phyloP scores from a whole-genome alignment of 2,329 filamentous ascomycete genomes.

The Colletotrichum tropicale region DNA sequence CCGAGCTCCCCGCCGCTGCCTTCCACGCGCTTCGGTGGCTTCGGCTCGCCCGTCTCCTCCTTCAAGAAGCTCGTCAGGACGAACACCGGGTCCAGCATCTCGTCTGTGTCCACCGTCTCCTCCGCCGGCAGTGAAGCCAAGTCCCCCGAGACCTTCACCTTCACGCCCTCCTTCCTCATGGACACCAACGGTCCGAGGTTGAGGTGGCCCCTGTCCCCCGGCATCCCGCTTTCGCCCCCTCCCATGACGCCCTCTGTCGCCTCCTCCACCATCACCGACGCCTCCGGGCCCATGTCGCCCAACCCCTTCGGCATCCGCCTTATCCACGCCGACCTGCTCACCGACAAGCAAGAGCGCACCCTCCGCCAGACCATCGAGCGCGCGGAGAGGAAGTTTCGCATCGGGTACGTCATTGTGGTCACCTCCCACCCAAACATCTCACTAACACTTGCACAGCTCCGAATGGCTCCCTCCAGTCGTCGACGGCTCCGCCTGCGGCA shows the following conservation, averaged over 20 bases:
- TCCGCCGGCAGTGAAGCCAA: constrained; percentile 23
- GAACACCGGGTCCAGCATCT: constrained; percentile 35
- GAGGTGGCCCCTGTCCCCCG: constrained; percentile 39
- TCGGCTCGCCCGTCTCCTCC: constrained; percentile 32
- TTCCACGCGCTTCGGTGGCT: constrained; percentile 28
- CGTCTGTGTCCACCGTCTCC: constrained; percentile 14
- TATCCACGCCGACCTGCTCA: constrained; percentile 51
- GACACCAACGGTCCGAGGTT: constrained; percentile 30
- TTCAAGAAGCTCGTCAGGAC: constrained; percentile 45
- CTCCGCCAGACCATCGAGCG: constrained; percentile 55
- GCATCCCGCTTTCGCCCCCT: constrained; percentile 42
- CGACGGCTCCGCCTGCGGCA: constrained; percentile 45
- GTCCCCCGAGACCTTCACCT: constrained; percentile 34
- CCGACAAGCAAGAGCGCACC: constrained; percentile 49
- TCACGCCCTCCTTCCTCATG: constrained; percentile 32
- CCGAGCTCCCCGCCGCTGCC: constrained; percentile 19
- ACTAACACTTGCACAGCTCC: constrained; percentile 29
- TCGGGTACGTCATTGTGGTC: constrained; percentile 24
- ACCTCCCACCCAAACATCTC: background rate
- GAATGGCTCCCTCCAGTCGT: constrained; percentile 49
- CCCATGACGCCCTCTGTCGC: constrained; percentile 54
- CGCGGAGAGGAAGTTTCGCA: constrained; percentile 49
- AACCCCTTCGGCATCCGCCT: constrained; percentile 54
- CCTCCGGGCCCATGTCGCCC: constrained; percentile 34
- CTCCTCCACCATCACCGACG: constrained; percentile 39